Conservation (phyloP, 2,329 filamentous ascomycete species). For the Aspergillus flavus region DNA sequence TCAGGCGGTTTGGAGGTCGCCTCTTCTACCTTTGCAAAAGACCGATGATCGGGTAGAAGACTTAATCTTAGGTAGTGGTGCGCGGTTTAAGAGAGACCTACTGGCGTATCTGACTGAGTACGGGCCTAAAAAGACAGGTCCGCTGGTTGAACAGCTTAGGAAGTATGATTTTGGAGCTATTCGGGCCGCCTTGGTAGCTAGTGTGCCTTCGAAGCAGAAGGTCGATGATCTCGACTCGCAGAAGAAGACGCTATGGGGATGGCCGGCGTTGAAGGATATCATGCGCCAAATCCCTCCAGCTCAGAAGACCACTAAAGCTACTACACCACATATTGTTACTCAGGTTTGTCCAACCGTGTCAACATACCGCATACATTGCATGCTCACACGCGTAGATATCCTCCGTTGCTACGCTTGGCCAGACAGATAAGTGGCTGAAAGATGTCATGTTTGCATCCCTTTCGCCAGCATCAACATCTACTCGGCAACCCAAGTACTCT, state of each 20-base stretch:
- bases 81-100: constrained; percentile 74
- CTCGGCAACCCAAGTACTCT: constrained; percentile 58
- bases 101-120: constrained; percentile 73
- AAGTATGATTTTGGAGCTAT: constrained; percentile 71
- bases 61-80: constrained; percentile 60
- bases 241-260: constrained; percentile 71
- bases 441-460: constrained; percentile 61
- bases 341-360: constrained; percentile 31
- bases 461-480: constrained; percentile 21
- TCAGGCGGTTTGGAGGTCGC: constrained; percentile 79
- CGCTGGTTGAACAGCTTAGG: constrained; percentile 60
- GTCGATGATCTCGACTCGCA: constrained; percentile 45
- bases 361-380: background rate
- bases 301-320: constrained; percentile 10
- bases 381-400: constrained; percentile 62
- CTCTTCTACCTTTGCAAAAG: constrained; percentile 60
- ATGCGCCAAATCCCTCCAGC: constrained; percentile 58
- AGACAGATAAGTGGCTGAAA: constrained; percentile 71
- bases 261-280: constrained; percentile 66
- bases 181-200: constrained; percentile 73
- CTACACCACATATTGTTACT: constrained; percentile 39
- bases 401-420: constrained; percentile 77
- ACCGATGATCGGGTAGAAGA: constrained; percentile 7
- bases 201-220: constrained; percentile 70
- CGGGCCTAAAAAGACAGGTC: constrained; percentile 56